Evolutionary conservation across 2,329 filamentous ascomycete species (phyloP), one percentile per base, ranked within the genome.

Genomic region (Cordyceps fumosorosea): DNA sequence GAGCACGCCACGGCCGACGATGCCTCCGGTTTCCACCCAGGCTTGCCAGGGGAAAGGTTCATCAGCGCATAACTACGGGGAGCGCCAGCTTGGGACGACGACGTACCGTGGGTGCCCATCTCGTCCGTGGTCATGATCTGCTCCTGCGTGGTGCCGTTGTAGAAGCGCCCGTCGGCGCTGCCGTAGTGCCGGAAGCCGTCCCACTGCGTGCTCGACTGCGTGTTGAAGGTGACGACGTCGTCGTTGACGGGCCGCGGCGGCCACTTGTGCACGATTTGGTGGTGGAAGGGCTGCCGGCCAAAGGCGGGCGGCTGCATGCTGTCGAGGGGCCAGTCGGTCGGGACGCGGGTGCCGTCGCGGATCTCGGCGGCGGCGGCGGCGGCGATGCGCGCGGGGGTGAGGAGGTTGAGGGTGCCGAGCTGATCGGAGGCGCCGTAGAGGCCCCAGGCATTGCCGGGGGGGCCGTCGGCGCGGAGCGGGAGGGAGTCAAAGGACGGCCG

Each of bases 401-500:
- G 74, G 2, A 83, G 74, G 68, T 84, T 84, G 1, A 85, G 73
- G 66, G 79, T 82, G 26, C 83, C 83, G 12, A 82, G 73, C 65
- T 84, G 73, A 63, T 85, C 82, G 3, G 73, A 62, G 5, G 73
- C 67, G 3, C 81, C 82, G 64, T 81, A 84, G 5, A 83, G 76
- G 0, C 81, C 81, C 83, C 83, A 85, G 6, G 83, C 80, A 62
- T 84, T 84, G 8, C 80, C 79, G 3, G 71, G 74, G 7, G 81
- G 81, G 0, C 80, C 81, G 62, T 75, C 69, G 53, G 79, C 78
- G 62, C 76, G 75, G 1, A 84, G 74, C 0, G 81, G 81, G 0
- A 84, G 77, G 3, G 75, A 71, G 7, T 78, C 71, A 64, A 82
- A 83, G 0, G 70, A 56, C 0, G 72, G 71, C 32, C 66, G 66